Evolutionary conservation across 1,139 yeast species (phyloP).

Genomic region (Candida smagusa): DNA sequence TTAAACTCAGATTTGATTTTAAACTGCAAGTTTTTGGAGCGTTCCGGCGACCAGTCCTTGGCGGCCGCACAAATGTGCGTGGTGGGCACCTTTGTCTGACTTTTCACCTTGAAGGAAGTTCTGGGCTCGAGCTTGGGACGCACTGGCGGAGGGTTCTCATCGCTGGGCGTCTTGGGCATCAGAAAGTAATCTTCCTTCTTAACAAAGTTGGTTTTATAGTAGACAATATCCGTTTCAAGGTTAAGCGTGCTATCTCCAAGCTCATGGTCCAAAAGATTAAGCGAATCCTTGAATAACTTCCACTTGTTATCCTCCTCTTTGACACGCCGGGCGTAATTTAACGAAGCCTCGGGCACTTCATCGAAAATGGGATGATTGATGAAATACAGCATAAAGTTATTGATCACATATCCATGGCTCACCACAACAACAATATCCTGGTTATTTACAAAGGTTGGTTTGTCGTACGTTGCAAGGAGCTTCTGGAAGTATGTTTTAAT

Average conservation of each 20-base stretch:
- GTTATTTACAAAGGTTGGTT: slow-evolving; percentile 31
- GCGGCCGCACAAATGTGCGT: slow-evolving; percentile 35
- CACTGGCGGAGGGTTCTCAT: not conserved
- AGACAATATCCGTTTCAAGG: slow-evolving; percentile 43
- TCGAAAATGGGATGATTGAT: slow-evolving; percentile 46
- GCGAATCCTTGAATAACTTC: slow-evolving; percentile 35
- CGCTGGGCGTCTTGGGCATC: not conserved
- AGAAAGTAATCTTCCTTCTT: slow-evolving; percentile 30
- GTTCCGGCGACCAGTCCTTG: slow-evolving; percentile 39
- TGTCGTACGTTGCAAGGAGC: slow-evolving; percentile 44
- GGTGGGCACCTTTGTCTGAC: slow-evolving; percentile 10
- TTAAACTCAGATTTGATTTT: slow-evolving; percentile 24
- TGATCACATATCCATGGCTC: slow-evolving; percentile 44
- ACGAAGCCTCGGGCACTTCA: slow-evolving; percentile 42
- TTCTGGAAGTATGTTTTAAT: slow-evolving; percentile 43
- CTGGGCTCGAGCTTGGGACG: slow-evolving; percentile 8
- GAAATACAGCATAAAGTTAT: slow-evolving; percentile 40
- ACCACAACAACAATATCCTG: slow-evolving; percentile 40
- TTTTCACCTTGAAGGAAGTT: slow-evolving; percentile 9
- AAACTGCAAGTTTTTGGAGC: slow-evolving; percentile 17
- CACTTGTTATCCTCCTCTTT: slow-evolving; percentile 23
- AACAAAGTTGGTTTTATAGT: slow-evolving; percentile 45
- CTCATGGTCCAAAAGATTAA: slow-evolving; percentile 26
- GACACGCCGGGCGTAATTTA: slow-evolving; percentile 33
- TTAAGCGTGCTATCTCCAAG: slow-evolving; percentile 33